Percentiles rank a stretch among this genome's conserved stretches.
Evolutionary conservation across 2,329 filamentous ascomycete genomes (phyloP).

Genomic region (Hymenoscyphus linearis): DNA sequence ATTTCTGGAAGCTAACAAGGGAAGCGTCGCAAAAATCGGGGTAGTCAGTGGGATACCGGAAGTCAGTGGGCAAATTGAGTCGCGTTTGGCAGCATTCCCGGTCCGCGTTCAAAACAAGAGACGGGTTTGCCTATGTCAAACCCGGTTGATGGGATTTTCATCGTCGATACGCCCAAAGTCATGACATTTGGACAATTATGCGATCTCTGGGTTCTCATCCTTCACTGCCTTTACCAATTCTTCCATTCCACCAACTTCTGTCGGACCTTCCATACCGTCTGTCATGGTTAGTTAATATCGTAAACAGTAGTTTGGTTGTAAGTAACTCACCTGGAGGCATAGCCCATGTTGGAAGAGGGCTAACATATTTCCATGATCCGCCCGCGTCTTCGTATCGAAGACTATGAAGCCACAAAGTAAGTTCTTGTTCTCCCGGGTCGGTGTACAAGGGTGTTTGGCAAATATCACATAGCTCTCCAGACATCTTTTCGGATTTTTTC

Average conservation of each 20-base stretch:
- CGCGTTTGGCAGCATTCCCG: not conserved
- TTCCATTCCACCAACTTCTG: constrained; percentile 57
- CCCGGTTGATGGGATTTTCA: not conserved
- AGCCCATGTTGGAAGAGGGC: constrained; percentile 80
- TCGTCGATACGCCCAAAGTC: not conserved
- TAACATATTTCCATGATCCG: constrained; percentile 83
- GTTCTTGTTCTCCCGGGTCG: constrained; percentile 83
- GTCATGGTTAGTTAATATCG: not conserved
- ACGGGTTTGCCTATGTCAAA: not conserved
- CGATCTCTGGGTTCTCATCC: constrained; percentile 31
- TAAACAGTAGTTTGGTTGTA: too few relatives aligned
- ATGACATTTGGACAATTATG: constrained; percentile 13
- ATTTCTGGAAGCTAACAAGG: not conserved
- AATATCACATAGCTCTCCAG: constrained; percentile 71
- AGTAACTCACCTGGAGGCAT: constrained; percentile 54
- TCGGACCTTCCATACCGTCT: constrained; percentile 51
- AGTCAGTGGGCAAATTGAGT: not conserved
- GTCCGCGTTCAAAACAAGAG: not conserved
- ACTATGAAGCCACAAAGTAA: constrained; percentile 91
- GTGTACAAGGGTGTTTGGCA: constrained; percentile 89
- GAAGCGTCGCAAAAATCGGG: not conserved
- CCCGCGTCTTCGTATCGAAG: constrained; percentile 79
- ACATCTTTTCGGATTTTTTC: constrained; percentile 88
- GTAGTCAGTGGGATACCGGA: too few relatives aligned
- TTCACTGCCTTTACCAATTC: constrained; percentile 49